A percentile compares a stretch with the other conserved stretches of the same genome.
Conservation (phyloP, 1,284 basidiomycete species). For the Agroathelia rolfsii region DNA sequence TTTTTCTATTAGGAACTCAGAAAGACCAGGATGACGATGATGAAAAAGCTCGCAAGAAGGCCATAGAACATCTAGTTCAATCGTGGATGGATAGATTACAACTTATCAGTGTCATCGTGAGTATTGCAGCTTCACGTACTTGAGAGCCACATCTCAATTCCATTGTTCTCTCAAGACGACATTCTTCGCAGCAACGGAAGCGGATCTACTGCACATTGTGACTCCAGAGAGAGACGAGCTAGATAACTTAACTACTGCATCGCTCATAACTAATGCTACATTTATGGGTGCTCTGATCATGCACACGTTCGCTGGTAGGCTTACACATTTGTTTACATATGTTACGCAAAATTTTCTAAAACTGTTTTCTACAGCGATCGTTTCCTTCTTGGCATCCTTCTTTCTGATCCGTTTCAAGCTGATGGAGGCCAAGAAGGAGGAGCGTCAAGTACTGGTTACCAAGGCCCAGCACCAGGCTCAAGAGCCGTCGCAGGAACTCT, state of each 20-base stretch:
- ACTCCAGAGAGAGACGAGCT: conserved; percentile 19
- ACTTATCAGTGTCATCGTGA: conserved; percentile 47
- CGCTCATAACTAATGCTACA: conserved; percentile 33
- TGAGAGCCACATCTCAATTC: neutral
- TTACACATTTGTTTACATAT: neutral
- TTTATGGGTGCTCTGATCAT: conserved; percentile 42
- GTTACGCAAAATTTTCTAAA: neutral
- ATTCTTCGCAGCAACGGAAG: conserved; percentile 52
- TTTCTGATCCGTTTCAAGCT: conserved; percentile 46
- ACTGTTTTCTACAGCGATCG: conserved; percentile 28
- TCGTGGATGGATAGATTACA: conserved; percentile 54
- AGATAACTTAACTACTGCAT: conserved; percentile 11
- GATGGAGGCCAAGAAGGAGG: conserved; percentile 35
- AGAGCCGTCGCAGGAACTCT: no score
- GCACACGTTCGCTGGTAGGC: conserved; percentile 42
- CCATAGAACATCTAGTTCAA: conserved; percentile 38
- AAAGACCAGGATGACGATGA: conserved; percentile 37
- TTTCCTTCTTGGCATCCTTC: conserved; percentile 50
- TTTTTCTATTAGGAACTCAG: conserved; percentile 29
- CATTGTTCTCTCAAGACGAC: conserved; percentile 33
- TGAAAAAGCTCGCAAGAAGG: conserved; percentile 31
- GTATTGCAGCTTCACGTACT: conserved; percentile 13
- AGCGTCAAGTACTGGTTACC: conserved; percentile 17
- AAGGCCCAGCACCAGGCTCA: neutral
- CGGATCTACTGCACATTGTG: conserved; percentile 36